These are phyloP conservation scores for Solanum corneliomulleri DNA, from an alignment of 257 asterid species.

Conservation along the genomic window DNA sequence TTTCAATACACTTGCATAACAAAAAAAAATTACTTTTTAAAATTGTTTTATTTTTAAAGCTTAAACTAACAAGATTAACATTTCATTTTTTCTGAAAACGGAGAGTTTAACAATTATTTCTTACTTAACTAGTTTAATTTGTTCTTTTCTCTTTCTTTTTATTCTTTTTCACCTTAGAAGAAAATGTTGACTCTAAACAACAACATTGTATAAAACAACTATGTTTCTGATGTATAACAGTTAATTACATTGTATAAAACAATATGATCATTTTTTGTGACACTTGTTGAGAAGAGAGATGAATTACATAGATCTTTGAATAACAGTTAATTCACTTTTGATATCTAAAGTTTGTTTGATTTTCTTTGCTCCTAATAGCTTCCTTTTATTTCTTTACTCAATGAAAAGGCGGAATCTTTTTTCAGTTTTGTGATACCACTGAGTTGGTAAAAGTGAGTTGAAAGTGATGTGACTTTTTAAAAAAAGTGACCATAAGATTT, in stretches of 20 bases:
- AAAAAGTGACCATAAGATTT: no score
- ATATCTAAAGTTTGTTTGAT: background rate
- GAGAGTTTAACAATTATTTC: background rate
- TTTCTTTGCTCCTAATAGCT: background rate
- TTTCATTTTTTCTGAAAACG: background rate
- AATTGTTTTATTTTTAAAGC: background rate
- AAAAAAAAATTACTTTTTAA: no score
- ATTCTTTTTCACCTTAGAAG: no score
- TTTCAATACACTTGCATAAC: background rate
- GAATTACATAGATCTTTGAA: background rate
- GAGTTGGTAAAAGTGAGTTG: background rate
- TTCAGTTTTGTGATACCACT: background rate
- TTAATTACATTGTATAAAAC: background rate
- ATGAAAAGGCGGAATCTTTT: background rate
- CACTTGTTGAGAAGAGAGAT: background rate
- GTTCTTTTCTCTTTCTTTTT: no score
- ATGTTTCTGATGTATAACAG: background rate
- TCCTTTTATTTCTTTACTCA: background rate
- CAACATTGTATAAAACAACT: background rate
- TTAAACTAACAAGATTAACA: background rate
- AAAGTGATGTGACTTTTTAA: background rate
- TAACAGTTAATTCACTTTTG: background rate
- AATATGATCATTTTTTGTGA: background rate
- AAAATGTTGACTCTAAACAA: no score
- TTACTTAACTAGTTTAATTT: no score